phyloP scores from a whole-genome alignment of 345 rosid genomes.

The Brassica nigra region DNA sequence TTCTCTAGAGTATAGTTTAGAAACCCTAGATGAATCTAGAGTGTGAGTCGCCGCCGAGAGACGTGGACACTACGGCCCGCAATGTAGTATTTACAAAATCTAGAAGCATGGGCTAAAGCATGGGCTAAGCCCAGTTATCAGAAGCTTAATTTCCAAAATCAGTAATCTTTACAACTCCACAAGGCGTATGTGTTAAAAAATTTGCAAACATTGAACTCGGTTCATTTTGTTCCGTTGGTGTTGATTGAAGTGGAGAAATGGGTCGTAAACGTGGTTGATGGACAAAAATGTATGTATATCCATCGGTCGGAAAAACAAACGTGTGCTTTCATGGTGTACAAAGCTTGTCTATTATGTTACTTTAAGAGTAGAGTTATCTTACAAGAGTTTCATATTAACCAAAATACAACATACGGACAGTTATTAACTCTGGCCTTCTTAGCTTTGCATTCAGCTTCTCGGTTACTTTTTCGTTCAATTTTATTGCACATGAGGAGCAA shows the following conservation, averaged over 20 bases:
- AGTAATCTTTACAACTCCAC: background rate
- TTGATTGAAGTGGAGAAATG: background rate
- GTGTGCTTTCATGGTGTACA: background rate
- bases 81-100: background rate
- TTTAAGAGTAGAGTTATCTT: too few relatives aligned
- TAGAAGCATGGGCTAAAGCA: background rate
- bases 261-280: background rate
- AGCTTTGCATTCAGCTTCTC: too few relatives aligned
- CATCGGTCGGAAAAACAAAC: background rate
- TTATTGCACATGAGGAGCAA: too few relatives aligned
- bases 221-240: background rate
- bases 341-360: background rate
- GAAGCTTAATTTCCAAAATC: background rate
- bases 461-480: too few relatives aligned
- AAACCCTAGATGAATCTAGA: background rate
- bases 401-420: too few relatives aligned
- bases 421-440: too few relatives aligned
- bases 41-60: background rate
- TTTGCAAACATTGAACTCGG: background rate
- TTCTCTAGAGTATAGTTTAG: background rate
- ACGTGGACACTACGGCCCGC: background rate
- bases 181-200: background rate
- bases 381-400: too few relatives aligned
- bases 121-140: background rate
- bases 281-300: background rate